Base-by-base conservation (phyloP, 257 asterid species). In the Fraxinus cuspidata region DNA sequence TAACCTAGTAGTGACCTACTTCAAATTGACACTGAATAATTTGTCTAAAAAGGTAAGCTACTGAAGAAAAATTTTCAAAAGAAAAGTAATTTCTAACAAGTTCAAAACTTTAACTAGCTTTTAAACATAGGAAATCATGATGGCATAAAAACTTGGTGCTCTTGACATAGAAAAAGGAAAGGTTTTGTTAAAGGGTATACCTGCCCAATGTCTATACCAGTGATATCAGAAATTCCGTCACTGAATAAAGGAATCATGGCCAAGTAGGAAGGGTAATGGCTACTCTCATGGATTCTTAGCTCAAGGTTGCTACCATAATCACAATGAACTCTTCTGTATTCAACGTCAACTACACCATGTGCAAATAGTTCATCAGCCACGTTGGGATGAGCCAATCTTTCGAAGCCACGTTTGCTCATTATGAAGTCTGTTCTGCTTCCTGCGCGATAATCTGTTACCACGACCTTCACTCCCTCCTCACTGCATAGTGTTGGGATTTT, bases 401-500 rank as follows among this genome's bases (percentile, higher is more conserved):
- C 81, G 34, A 86, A 93, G n/a, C 92, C 98, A 2, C 89, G 74
- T 0, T 27, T 38, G 81, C 85, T 91, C 8, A 91, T 80, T 18
- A 93, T 74, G 74, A 91, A 93, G 84, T 91, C 98, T 0, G 98
- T 84, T 47, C 82, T 1, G 76, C 81, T 10, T 96, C 97, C 72
- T 34, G 2, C 92, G 0, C 94, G 97, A 25, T 74, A 88, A 77
- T 93, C 98, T 0, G 97, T 91, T 73, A 83, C 98, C 3, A 93
- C 90, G 7, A 90, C 77, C n/a, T 38, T 84, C 0, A 87, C 84
- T 29, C 98, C 98, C 2, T 87, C 96, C 0, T 83, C 87, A 12
- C 65, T 86, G 85, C 98, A 93, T 11, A 84, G 83, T 47, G 84
- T 37, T 5, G 91, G 76, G 74, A 90, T 77, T 60, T 73, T 90